Conservation (phyloP, 179 eudicot species). For the Beta macrorhiza region DNA sequence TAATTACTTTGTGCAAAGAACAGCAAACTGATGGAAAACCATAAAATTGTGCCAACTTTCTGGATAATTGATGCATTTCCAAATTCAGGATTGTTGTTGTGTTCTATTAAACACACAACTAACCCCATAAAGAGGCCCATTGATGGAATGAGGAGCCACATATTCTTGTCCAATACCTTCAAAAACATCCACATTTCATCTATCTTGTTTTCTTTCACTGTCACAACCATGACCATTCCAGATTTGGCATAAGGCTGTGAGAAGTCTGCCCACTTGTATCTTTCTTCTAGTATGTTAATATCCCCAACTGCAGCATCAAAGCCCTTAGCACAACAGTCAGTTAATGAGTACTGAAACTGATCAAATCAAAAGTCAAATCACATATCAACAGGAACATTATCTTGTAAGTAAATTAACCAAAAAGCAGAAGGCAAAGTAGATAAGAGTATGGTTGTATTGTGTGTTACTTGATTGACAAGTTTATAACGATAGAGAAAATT, state of each 20-base stretch:
- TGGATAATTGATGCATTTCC: conserved; percentile 14
- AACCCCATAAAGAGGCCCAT: conserved; percentile 30
- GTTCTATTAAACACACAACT: conserved; percentile 39
- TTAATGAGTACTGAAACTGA: neutral
- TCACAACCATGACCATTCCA: conserved; percentile 37
- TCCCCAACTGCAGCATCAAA: conserved; percentile 45
- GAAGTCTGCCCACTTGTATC: conserved; percentile 40
- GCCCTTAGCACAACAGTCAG: conserved; percentile 14
- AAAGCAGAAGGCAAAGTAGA: neutral
- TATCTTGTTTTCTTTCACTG: conserved; percentile 19
- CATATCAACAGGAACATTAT: neutral
- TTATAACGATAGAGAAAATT: no score
- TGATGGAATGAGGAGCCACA: conserved; percentile 38
- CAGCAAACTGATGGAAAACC: conserved; percentile 39
- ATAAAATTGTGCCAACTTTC: conserved; percentile 27
- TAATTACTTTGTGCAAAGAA: conserved; percentile 39
- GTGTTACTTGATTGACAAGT: no score
- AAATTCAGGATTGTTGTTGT: conserved; percentile 30
- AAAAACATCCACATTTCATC: conserved; percentile 36
- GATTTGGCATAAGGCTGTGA: conserved; percentile 44
- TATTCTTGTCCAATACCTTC: conserved; percentile 30
- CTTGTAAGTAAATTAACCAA: neutral
- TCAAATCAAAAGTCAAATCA: neutral
- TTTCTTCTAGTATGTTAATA: conserved; percentile 35
- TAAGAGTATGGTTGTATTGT: no score